These are phyloP conservation scores for Nelumbo lutea DNA, from an alignment of 164 flowering plant species.

Conservation along the genomic window DNA sequence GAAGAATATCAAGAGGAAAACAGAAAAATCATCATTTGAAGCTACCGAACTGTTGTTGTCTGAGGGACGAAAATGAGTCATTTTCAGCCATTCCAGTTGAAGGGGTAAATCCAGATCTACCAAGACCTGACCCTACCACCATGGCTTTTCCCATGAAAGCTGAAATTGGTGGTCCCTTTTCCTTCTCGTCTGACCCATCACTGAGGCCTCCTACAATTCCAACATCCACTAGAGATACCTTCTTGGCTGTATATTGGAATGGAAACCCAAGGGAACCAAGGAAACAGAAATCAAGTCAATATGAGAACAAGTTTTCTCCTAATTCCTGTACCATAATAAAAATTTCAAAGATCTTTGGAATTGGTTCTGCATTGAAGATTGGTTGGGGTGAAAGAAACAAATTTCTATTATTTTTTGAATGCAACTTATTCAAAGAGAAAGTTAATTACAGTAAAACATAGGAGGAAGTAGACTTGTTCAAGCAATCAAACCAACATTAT, in stretches of 20 bases:
- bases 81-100: constrained; percentile 31
- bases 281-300: background rate
- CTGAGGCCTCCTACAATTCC: constrained; percentile 80
- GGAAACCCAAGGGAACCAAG: background rate
- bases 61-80: constrained; percentile 56
- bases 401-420: too few species aligned
- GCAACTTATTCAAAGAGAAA: too few species aligned
- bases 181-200: constrained; percentile 63
- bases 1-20: constrained; percentile 3
- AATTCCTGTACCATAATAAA: background rate
- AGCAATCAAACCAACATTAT: too few species aligned
- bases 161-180: constrained; percentile 48
- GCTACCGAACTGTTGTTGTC: constrained; percentile 51
- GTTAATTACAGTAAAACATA: too few species aligned
- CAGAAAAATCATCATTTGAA: constrained; percentile 41
- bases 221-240: constrained; percentile 71
- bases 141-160: constrained; percentile 75
- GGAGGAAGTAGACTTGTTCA: too few species aligned
- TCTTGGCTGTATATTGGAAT: constrained; percentile 60
- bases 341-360: background rate
- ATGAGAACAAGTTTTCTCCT: background rate
- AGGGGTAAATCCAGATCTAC: constrained; percentile 41
- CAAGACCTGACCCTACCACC: constrained; percentile 69
- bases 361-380: background rate
- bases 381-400: too few species aligned